phyloP scores from a whole-genome alignment of 2,329 filamentous ascomycete species.

The Alternaria incomplexa region DNA sequence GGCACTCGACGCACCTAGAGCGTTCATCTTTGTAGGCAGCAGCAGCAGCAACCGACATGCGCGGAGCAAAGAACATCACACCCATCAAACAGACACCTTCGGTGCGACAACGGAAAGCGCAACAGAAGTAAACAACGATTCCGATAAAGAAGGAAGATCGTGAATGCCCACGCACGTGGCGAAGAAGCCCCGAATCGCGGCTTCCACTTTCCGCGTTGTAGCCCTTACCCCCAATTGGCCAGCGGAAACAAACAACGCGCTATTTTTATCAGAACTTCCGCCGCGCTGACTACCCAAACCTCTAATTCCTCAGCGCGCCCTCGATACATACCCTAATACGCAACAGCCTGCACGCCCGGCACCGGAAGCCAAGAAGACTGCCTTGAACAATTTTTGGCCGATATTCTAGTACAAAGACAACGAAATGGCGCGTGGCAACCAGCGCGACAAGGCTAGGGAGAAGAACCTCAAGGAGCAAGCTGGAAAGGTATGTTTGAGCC shows the following conservation, averaged over 20 bases:
- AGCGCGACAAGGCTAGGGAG: conserved; percentile 90
- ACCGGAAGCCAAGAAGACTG: neutral
- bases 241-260: conserved; percentile 11
- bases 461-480: conserved; percentile 79
- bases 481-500: conserved; percentile 58
- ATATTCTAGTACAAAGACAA: neutral
- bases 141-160: neutral
- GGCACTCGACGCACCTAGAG: no score
- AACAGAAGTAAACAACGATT: neutral
- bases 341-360: neutral
- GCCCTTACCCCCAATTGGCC: conserved; percentile 10
- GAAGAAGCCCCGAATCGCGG: conserved; percentile 4
- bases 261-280: conserved; percentile 18
- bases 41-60: neutral
- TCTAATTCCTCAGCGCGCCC: conserved; percentile 1
- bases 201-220: conserved; percentile 4
- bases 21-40: no score
- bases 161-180: conserved; percentile 8
- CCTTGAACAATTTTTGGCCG: neutral
- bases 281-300: conserved; percentile 13
- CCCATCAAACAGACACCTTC: neutral
- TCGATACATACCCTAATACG: neutral
- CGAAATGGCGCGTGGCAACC: conserved; percentile 90
- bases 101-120: neutral
- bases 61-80: neutral